These are phyloP conservation scores for Bifiguratus adelaidae DNA, from an alignment of 192 early-diverging fungal genomes.

Conservation along the genomic window DNA sequence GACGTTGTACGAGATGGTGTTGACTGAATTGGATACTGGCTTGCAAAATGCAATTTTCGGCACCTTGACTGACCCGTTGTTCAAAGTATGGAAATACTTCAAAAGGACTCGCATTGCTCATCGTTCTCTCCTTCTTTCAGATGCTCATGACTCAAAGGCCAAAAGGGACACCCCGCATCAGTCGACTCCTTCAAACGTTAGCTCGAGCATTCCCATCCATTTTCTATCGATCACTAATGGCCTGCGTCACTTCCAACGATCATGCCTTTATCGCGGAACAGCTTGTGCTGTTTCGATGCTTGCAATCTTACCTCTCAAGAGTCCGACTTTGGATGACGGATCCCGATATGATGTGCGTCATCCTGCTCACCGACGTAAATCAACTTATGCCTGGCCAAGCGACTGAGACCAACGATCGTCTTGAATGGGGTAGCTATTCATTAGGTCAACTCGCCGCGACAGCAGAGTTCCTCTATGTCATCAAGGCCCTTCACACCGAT, in stretches of 20 bases:
- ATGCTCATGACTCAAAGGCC: conserved; percentile 24
- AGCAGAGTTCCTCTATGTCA: conserved; percentile 36
- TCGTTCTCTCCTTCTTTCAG: conserved; percentile 36
- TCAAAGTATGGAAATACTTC: too few species aligned
- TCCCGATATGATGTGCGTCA: conserved; percentile 38
- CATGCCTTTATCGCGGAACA: conserved; percentile 24
- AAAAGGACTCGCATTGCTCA: too few species aligned
- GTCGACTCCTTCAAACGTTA: conserved; percentile 21
- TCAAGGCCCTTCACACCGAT: conserved; percentile 23
- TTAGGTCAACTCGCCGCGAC: conserved; percentile 40
- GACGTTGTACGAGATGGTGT: too few species aligned
- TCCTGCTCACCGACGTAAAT: conserved; percentile 44
- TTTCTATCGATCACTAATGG: conserved; percentile 41
- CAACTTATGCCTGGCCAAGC: too few species aligned
- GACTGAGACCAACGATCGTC: too few species aligned
- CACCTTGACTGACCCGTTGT: too few species aligned
- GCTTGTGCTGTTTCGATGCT: conserved; percentile 24
- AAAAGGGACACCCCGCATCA: conserved; percentile 17
- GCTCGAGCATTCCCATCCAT: conserved; percentile 13
- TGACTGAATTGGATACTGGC: too few species aligned
- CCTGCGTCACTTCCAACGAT: conserved; percentile 39
- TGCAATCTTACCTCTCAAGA: conserved; percentile 27
- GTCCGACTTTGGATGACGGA: conserved; percentile 47
- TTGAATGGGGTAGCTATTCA: conserved; percentile 34
- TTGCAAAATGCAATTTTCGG: too few species aligned